Evolutionary conservation across 192 early-diverging fungal species (phyloP).

Genomic region (Coemansia sp.): DNA sequence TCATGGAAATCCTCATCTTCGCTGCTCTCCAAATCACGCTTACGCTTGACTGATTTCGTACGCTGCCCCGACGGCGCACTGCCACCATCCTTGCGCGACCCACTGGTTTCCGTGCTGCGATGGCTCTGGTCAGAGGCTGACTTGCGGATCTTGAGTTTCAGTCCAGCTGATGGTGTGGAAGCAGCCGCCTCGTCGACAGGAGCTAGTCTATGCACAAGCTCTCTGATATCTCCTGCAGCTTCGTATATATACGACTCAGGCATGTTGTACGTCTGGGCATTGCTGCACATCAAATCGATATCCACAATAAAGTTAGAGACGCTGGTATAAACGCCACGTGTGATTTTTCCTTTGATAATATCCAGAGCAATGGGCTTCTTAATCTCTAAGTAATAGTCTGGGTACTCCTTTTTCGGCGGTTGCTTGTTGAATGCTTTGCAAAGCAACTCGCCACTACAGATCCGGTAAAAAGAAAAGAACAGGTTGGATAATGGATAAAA

Average conservation of each 20-base stretch:
- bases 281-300: constrained; percentile 84
- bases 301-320: constrained; percentile 72
- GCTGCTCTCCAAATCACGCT: constrained; percentile 22
- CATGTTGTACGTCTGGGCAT: constrained; percentile 88
- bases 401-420: constrained; percentile 73
- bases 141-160: constrained; percentile 40
- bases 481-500: neutral
- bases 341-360: constrained; percentile 79
- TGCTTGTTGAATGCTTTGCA: constrained; percentile 58
- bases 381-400: constrained; percentile 91
- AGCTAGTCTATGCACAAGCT: constrained; percentile 27
- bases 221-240: constrained; percentile 41
- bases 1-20: constrained; percentile 12
- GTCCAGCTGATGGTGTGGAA: neutral
- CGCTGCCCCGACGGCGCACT: neutral
- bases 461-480: neutral
- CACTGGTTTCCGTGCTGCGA: neutral
- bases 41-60: constrained; percentile 32
- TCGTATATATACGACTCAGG: constrained; percentile 52
- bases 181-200: constrained; percentile 8
- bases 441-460: constrained; percentile 45
- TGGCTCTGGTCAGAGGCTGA: constrained; percentile 17
- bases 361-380: constrained; percentile 85
- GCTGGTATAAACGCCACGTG: constrained; percentile 65
- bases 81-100: neutral